phyloP scores from a whole-genome alignment of 108 stramenopile species.

The Cyclotella sp. region DNA sequence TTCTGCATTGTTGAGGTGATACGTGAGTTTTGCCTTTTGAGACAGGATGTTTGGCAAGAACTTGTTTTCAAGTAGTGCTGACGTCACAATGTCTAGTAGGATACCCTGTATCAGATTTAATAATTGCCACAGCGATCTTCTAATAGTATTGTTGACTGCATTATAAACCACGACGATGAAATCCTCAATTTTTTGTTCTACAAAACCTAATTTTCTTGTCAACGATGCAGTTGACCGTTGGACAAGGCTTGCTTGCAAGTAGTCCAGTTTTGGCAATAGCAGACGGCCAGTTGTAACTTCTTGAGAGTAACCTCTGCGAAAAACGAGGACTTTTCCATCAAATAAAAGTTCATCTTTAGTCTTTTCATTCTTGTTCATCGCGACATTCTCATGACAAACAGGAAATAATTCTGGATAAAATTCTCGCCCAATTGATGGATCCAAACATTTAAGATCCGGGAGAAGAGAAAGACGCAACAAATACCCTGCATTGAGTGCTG shows the following conservation, averaged over 20 bases:
- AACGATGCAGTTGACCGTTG: slow-evolving; percentile 68
- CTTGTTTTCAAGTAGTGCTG: slow-evolving; percentile 24
- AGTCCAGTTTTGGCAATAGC: slow-evolving; percentile 79
- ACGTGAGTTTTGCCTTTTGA: neutral
- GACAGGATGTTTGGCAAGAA: slow-evolving; percentile 5
- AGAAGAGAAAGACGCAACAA: slow-evolving; percentile 73
- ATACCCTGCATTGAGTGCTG: slow-evolving; percentile 83
- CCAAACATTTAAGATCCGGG: slow-evolving; percentile 64
- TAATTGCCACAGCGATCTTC: neutral
- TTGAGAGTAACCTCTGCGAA: slow-evolving; percentile 76
- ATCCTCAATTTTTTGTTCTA: slow-evolving; percentile 42
- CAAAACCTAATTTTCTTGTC: slow-evolving; percentile 44
- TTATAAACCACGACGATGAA: neutral
- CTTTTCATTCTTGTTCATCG: neutral
- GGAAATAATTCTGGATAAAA: slow-evolving; percentile 73
- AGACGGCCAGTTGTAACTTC: slow-evolving; percentile 79
- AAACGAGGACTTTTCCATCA: slow-evolving; percentile 74
- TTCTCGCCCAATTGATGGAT: slow-evolving; percentile 59
- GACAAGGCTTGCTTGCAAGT: slow-evolving; percentile 83
- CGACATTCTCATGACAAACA: slow-evolving; percentile 22
- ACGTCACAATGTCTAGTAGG: slow-evolving; percentile 14
- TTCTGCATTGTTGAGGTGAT: no score
- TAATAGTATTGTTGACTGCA: slow-evolving; percentile 2
- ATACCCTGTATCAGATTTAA: neutral
- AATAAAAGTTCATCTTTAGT: slow-evolving; percentile 51